phyloP scores from a whole-genome alignment of 345 rosid genomes.

The Boechera divaricarpa region DNA sequence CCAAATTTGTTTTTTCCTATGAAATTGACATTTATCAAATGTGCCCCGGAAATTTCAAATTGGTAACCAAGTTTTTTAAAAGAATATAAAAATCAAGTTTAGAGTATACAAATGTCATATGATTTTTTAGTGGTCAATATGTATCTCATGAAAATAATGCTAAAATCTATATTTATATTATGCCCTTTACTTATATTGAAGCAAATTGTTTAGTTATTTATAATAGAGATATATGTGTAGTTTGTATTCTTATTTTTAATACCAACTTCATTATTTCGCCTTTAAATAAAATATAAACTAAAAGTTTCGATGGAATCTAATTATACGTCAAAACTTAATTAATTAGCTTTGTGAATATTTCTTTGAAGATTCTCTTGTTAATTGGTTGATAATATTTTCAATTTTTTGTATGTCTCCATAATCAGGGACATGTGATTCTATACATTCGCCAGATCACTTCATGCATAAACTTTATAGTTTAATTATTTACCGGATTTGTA shows the following conservation, averaged over 20 bases:
- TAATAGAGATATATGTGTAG: too few relatives aligned
- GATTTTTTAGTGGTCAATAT: not conserved
- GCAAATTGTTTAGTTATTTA: not conserved
- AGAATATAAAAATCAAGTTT: not conserved
- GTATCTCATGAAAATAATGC: not conserved
- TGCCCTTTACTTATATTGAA: not conserved
- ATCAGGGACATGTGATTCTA: not conserved
- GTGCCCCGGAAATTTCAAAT: too few relatives aligned
- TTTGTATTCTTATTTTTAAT: not conserved
- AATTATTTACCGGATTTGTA: too few relatives aligned
- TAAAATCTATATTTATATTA: too few relatives aligned
- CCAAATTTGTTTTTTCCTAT: too few relatives aligned
- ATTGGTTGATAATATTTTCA: not conserved
- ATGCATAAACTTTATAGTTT: not conserved
- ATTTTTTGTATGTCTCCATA: slow-evolving; percentile 22
- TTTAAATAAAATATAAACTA: not conserved
- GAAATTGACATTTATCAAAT: too few relatives aligned
- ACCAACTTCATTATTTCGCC: not conserved
- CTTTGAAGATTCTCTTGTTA: not conserved
- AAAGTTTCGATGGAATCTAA: not conserved
- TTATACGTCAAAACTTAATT: not conserved
- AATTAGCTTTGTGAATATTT: slow-evolving; percentile 13
- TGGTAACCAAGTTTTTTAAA: not conserved
- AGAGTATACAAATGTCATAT: not conserved
- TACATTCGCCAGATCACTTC: slow-evolving; percentile 6